Evolutionary conservation across 148 eudicot genomes (phyloP), one percentile per base, ranked within the genome.

Genomic region (Cornus controversa): DNA sequence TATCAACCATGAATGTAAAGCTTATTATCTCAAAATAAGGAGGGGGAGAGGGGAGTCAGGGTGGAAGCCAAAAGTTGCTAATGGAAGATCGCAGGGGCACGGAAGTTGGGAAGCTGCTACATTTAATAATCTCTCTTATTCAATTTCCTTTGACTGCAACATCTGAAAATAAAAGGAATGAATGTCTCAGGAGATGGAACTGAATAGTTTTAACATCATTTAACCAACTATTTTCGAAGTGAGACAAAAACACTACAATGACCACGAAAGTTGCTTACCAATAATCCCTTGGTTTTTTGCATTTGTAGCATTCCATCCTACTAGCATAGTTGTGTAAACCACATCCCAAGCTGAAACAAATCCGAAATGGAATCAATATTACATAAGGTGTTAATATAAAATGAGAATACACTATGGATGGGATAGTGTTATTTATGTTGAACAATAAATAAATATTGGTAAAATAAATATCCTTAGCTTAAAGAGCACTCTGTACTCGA

Each of bases 301-400:
- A 91, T 70, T 84, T 86, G 60, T 72, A 86, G 54, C 94, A 91
- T 70, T 89, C 90, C 69, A 57, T 81, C 85, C 89, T 85, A 79
- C 92, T 84, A 10, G 94, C 98, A 74, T 90, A 94, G 78, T 94
- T 94, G 87, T 94, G 98, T 76, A 79, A 70, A 27, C 93, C 93
- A 73, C 98, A 92, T 74, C 92, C 91, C 24, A 66, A 67, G 67
- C 98, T 94, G 82, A 45, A 45, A 73, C 42, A 79, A 42, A 57
- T 67, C 18, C 83, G 27, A 60, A 69, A 54, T 0, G 57, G 3
- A 23, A 11, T 22, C 68, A 50, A 74, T 16, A 63, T 74, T 77
- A 66, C 60, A 47, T 45, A 24, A 47, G 0, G 58, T 10, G 29
- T 23, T 22, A 34, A 1, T 57, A 22, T 45, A 8, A 67, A 73